These are phyloP conservation scores for Pharus latifolius DNA, from an alignment of 176 grass and related monocot genomes.

Conservation along the genomic window DNA sequence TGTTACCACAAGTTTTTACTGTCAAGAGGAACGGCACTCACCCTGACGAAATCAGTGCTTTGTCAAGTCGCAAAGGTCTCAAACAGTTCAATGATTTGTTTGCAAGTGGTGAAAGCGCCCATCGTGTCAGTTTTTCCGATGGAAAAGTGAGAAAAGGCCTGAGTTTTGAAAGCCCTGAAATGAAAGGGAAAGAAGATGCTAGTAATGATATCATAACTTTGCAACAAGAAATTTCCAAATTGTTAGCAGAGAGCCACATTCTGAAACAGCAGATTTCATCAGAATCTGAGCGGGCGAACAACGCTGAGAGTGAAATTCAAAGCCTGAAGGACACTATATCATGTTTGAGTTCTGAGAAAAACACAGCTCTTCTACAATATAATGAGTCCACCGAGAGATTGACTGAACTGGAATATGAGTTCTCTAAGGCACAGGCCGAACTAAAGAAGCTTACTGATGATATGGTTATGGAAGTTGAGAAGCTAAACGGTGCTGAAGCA, in stretches of 20 bases:
- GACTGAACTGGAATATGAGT: conserved; percentile 27
- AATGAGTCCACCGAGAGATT: conserved; percentile 35
- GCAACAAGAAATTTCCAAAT: conserved; percentile 42
- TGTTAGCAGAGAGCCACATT: conserved; percentile 35
- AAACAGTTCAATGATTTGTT: conserved; percentile 50
- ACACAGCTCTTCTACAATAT: conserved; percentile 28
- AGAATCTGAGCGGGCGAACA: conserved; percentile 42
- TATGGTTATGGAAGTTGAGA: conserved; percentile 36
- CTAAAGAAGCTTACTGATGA: conserved; percentile 42
- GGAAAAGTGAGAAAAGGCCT: conserved; percentile 42
- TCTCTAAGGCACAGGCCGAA: conserved; percentile 27
- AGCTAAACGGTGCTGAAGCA: conserved; percentile 31
- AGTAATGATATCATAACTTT: conserved; percentile 23
- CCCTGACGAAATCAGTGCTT: conserved; percentile 27
- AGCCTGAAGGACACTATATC: conserved; percentile 24
- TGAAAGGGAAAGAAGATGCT: conserved; percentile 22
- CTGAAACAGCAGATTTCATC: conserved; percentile 34
- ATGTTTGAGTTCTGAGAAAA: conserved; percentile 40
- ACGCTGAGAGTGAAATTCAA: conserved; percentile 42
- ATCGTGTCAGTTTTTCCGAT: conserved; percentile 7
- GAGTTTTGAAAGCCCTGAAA: conserved; percentile 28
- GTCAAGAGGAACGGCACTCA: conserved; percentile 45
- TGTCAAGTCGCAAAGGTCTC: conserved; percentile 33
- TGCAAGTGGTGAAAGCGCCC: conserved; percentile 7
- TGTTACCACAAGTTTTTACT: conserved; percentile 15